Evolutionary conservation across 805 yeast species (phyloP), one percentile per base, ranked within the genome.

Genomic region (Pichia californica): DNA sequence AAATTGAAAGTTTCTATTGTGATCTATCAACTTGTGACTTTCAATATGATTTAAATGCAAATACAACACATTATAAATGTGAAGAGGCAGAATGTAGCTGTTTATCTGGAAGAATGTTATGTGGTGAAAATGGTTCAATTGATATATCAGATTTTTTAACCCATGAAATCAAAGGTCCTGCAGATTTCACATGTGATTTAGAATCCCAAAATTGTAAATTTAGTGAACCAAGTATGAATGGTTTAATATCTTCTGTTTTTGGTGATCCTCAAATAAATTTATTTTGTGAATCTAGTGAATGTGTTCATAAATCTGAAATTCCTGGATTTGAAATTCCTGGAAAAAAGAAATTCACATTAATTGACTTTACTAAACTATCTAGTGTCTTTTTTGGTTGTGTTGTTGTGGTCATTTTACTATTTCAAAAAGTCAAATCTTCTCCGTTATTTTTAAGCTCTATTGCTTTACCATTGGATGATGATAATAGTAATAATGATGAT

Each of bases 191-290:
- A 4, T 93, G 99, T 66, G 86, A 88, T 59, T 61, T 85, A 19
- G 61, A 65, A 6, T 60, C 73, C 14, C 76, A 71, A 33, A 64
- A 70, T 36, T 93, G 99, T 66, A 70, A 70, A 37, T 93, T 93
- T 56, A 81, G 91, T 3, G 99, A 93, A 59, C 98, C 99, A 36
- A 81, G 93, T 43, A 91, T 93, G 97, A 86, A 93, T 64, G 94
- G 86, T 51, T 72, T 93, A 56, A 93, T 93, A 45, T 71, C 79
- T 46, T 79, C 87, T 7, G 95, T 93, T 3, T 93, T 93, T 66
- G 99, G 99, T n/a, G 99, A 93, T 59, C 86, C 91, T 1, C 74
- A 79, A 52, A 93, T 93, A 56, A 82, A 89, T 2, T 68, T 93
- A 43, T 71, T 75, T 36, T 93, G 99, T 65, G 65, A 68, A 8